Conservation (phyloP, 257 asterid genomes). For the Leptodermis oblonga region DNA sequence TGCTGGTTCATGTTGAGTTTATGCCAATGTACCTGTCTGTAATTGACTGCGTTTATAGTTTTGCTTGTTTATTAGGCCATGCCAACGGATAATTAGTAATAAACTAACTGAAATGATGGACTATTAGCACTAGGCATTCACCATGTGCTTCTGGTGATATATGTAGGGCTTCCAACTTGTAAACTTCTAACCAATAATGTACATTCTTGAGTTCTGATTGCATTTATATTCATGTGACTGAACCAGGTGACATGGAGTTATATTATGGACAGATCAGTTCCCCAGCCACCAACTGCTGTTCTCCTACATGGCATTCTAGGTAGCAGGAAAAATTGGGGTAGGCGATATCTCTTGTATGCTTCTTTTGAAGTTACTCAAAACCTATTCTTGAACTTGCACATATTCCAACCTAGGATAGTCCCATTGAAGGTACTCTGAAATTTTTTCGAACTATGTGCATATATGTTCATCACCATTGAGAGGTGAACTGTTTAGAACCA, state of each 20-base stretch:
- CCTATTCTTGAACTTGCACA: neutral
- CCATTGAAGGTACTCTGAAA: neutral
- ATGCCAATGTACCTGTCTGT: neutral
- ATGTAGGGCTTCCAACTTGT: neutral
- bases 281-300: constrained; percentile 95
- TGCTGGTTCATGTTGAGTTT: neutral
- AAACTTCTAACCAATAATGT: neutral
- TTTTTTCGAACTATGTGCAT: neutral
- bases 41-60: neutral
- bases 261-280: constrained; percentile 61
- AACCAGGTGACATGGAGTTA: constrained; percentile 91
- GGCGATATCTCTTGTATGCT: constrained; percentile 1
- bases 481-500: neutral
- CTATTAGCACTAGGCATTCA: neutral
- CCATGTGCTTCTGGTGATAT: neutral
- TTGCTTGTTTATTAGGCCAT: neutral
- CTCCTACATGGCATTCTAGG: constrained; percentile 97
- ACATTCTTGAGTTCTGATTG: neutral
- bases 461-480: neutral
- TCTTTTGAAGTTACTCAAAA: neutral
- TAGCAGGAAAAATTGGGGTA: constrained; percentile 98
- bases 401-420: neutral
- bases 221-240: constrained; percentile 13
- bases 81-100: neutral
- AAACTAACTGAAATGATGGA: neutral